Percentiles rank a stretch among this genome's conserved stretches.
Conservation (phyloP, 352 stramenopile genomes). For the Phytophthora pluvialis region DNA sequence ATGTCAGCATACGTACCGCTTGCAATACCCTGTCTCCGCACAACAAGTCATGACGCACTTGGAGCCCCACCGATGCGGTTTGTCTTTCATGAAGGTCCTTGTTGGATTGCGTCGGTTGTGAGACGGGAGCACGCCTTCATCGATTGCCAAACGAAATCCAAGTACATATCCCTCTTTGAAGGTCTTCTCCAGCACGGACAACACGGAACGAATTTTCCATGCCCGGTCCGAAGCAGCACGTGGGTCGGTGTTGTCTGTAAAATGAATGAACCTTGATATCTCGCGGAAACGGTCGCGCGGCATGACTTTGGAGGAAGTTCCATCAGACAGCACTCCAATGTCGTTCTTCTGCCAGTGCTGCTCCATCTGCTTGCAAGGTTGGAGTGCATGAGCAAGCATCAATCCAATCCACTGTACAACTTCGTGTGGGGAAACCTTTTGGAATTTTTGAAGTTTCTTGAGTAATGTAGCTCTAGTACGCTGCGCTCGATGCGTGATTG, state of each 20-base stretch:
- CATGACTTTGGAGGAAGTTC: slow-evolving; percentile 13
- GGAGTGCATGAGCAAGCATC: slow-evolving; percentile 7
- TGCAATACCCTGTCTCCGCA: slow-evolving; percentile 18
- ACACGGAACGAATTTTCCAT: slow-evolving; percentile 15
- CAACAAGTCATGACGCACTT: slow-evolving; percentile 28
- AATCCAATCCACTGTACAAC: slow-evolving; percentile 9
- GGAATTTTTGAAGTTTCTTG: neutral
- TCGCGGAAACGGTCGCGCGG: slow-evolving; percentile 9
- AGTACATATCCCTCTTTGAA: slow-evolving; percentile 23
- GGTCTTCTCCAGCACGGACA: slow-evolving; percentile 4
- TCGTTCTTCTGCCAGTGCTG: neutral
- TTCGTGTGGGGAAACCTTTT: slow-evolving; percentile 11
- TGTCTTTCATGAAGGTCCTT: slow-evolving; percentile 8
- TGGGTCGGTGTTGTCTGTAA: slow-evolving; percentile 2
- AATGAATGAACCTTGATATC: slow-evolving; percentile 10
- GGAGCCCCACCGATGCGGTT: slow-evolving; percentile 1
- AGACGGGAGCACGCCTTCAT: slow-evolving; percentile 13
- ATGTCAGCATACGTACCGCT: slow-evolving; percentile 9
- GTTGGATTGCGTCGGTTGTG: slow-evolving; percentile 12
- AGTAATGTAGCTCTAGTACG: neutral
- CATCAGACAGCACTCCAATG: neutral
- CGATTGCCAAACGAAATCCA: neutral
- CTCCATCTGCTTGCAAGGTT: neutral
- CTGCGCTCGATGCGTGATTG: slow-evolving; percentile 1
- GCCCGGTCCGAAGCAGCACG: neutral